These are phyloP conservation scores for Rhizopogon salebrosus DNA, from an alignment of 768 basidiomycete genomes.

Conservation along the genomic window DNA sequence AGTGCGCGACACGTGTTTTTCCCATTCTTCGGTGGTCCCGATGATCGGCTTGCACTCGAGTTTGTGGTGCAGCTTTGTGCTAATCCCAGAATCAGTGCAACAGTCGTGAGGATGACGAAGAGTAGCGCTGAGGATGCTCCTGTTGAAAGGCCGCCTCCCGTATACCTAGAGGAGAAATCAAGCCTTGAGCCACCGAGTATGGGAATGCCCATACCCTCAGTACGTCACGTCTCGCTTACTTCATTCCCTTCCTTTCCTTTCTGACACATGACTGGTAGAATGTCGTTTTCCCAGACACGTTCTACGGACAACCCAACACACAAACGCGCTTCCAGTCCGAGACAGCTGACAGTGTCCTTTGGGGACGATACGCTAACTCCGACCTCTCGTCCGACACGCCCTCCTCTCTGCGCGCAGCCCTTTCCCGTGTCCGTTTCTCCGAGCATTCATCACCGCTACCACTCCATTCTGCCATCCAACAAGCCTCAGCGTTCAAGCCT, in stretches of 20 bases:
- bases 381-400: slow-evolving; percentile 6
- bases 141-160: slow-evolving; percentile 46
- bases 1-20: slow-evolving; percentile 62
- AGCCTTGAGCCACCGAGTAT: slow-evolving; percentile 29
- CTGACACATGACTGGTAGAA: slow-evolving; percentile 29
- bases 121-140: slow-evolving; percentile 36
- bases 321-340: slow-evolving; percentile 68
- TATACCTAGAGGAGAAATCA: slow-evolving; percentile 52
- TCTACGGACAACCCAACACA: slow-evolving; percentile 63
- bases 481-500: slow-evolving; percentile 31
- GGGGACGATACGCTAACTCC: slow-evolving; percentile 54
- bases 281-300: slow-evolving; percentile 56
- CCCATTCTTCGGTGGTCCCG: slow-evolving; percentile 92
- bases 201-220: neutral
- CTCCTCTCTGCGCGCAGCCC: slow-evolving; percentile 27
- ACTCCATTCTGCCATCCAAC: slow-evolving; percentile 50
- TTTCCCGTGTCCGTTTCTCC: slow-evolving; percentile 63
- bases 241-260: neutral
- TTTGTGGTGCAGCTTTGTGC: slow-evolving; percentile 78
- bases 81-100: slow-evolving; percentile 61
- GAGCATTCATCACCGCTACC: slow-evolving; percentile 45
- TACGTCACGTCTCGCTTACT: slow-evolving; percentile 5
- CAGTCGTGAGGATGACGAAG: slow-evolving; percentile 61
- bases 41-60: slow-evolving; percentile 80
- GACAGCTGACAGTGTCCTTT: slow-evolving; percentile 76